Evolutionary conservation across 768 basidiomycete genomes (phyloP).

Genomic region (Antrodiella citrinella): DNA sequence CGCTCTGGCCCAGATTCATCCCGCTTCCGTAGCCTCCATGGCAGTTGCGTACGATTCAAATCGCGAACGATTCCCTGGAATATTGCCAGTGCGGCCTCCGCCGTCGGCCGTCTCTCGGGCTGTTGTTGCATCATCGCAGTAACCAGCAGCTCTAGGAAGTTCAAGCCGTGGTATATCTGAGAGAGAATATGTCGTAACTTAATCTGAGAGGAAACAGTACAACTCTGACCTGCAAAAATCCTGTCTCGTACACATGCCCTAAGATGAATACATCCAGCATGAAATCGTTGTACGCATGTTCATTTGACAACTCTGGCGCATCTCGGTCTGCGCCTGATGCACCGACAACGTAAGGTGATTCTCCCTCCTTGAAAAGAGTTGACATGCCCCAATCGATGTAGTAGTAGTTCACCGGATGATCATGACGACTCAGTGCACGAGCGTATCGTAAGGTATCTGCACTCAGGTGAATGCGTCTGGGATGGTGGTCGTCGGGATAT

Average conservation of each 20-base stretch:
- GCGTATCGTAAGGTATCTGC: slow-evolving; percentile 22
- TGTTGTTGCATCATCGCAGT: background rate
- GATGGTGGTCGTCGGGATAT: slow-evolving; percentile 18
- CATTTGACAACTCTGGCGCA: slow-evolving; percentile 16
- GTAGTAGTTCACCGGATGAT: slow-evolving; percentile 19
- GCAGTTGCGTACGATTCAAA: background rate
- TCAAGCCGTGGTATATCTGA: background rate
- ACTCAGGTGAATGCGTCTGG: slow-evolving; percentile 13
- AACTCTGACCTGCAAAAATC: background rate
- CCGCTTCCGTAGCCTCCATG: background rate
- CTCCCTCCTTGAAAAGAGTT: slow-evolving; percentile 12
- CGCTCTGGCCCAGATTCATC: background rate
- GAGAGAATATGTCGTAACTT: too few species aligned
- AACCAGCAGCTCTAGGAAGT: background rate
- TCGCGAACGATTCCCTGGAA: background rate
- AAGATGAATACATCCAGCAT: slow-evolving; percentile 20
- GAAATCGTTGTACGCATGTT: slow-evolving; percentile 17
- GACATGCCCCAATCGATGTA: slow-evolving; percentile 30
- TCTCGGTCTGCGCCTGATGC: slow-evolving; percentile 15
- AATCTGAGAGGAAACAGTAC: too few species aligned
- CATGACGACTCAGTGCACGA: slow-evolving; percentile 20
- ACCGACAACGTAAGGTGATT: slow-evolving; percentile 9
- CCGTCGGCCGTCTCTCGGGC: background rate
- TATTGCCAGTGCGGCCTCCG: background rate
- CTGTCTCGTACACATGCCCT: slow-evolving; percentile 14